Base-by-base conservation (phyloP, 78 protist genomes). In the Chrysochromulina parva region DNA sequence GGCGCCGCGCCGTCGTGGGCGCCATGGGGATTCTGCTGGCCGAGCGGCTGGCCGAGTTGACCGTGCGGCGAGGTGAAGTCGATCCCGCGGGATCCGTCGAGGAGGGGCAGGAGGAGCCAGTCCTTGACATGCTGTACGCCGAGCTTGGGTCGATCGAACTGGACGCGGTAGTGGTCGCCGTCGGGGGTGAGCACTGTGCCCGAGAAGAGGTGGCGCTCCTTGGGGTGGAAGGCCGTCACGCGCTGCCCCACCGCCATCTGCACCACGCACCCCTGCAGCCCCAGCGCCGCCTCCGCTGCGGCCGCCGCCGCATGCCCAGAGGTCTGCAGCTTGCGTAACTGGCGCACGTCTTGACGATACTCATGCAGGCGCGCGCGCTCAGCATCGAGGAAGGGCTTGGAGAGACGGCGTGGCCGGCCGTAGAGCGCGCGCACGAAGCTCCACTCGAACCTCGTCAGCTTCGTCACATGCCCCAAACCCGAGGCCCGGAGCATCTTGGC, bases 241-340 rank as follows among this genome's bases (percentile, higher is more conserved):
- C 82, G 82, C 82, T 74, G 82, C 14, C 82, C 82, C 57, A 74
- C 82, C 24, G 82, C 82, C 58, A 74, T 6, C 82, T 74, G 82
- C 53, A 55, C 24, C 50, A 17, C 1, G 16, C 28, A 11, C 38
- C 38, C 38, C 57, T 16, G 82, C 28, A 65, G 71, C 24, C 71
- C 71, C 9, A 65, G 71, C 71, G 28, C 24, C 17, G 71, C 71
- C 82, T 6, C 78, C 20, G 54, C 82, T 38, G 38, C 38, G 38
- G 38, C 38, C 38, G 38, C 38, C 38, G 38, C 38, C 38, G 38
- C 38, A 38, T 38, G 38, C 38, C 38, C 38, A 38, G 38, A 38
- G 38, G 57, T n/a, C 58, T 38, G 55, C 57, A 11, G 1, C 55
- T 55, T 11, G 24, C 82, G 54, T 11, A 11, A 3, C 82, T 5